Conservation (phyloP, 768 basidiomycete genomes). For the Suillus bovinus region DNA sequence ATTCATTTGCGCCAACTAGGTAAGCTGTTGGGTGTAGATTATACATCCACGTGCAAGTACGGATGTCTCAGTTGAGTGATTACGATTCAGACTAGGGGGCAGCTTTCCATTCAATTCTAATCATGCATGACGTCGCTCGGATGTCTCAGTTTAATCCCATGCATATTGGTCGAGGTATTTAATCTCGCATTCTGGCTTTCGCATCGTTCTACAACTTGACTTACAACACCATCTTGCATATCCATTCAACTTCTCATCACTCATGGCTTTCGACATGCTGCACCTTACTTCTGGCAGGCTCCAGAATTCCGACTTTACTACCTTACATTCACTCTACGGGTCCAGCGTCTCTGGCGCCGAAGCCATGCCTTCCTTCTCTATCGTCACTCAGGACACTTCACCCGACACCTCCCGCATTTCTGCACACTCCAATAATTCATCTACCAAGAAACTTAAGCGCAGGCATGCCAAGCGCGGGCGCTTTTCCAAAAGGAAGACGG, state of each 20-base stretch:
- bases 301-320: not conserved
- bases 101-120: not conserved
- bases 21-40: not conserved
- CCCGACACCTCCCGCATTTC: not conserved
- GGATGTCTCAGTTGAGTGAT: slow-evolving; percentile 3
- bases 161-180: not conserved
- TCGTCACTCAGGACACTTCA: not conserved
- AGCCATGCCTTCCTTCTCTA: not conserved
- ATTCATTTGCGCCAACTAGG: not conserved
- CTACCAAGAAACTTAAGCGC: not conserved
- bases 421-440: not conserved
- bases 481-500: not conserved
- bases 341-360: not conserved
- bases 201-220: not conserved
- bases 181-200: not conserved
- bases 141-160: not conserved
- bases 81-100: slow-evolving; percentile 1
- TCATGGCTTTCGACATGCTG: not conserved
- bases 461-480: not conserved
- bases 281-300: not conserved
- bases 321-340: not conserved
- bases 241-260: not conserved
- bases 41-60: not conserved
- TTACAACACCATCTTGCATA: not conserved
- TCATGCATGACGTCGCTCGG: not conserved